Conservation (phyloP, 2,329 filamentous ascomycete species). For the Apiospora rasikravindrae region DNA sequence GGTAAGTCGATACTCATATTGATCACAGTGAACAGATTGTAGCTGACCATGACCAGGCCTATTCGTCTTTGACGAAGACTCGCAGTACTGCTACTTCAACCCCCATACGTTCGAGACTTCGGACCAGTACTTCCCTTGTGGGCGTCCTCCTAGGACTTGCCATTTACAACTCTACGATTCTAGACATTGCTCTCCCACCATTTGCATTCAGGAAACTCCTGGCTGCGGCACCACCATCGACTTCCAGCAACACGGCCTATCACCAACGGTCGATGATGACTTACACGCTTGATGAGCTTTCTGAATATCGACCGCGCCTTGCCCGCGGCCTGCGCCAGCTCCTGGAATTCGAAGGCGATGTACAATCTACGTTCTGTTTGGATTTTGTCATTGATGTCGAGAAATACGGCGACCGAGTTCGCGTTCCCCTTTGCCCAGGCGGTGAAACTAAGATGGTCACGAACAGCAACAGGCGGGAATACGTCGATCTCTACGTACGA, state of each 20-base stretch:
- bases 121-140: constrained; percentile 87
- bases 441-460: constrained; percentile 80
- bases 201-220: constrained; percentile 90
- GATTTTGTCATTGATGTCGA: constrained; percentile 82
- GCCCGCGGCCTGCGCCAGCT: constrained; percentile 77
- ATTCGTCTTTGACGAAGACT: constrained; percentile 91
- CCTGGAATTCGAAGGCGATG: constrained; percentile 83
- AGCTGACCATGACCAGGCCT: constrained; percentile 62
- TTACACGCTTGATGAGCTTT: constrained; percentile 81
- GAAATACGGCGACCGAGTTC: constrained; percentile 71
- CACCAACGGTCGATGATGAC: constrained; percentile 67
- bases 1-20: constrained; percentile 57
- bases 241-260: constrained; percentile 54
- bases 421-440: constrained; percentile 73
- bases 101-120: constrained; percentile 87
- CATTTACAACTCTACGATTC: constrained; percentile 93
- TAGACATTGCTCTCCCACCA: constrained; percentile 85
- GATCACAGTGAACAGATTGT: constrained; percentile 18
- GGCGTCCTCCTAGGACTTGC: constrained; percentile 87
- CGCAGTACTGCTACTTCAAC: constrained; percentile 91
- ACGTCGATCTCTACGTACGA: constrained; percentile 82
- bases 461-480: constrained; percentile 83
- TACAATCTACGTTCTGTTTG: constrained; percentile 78
- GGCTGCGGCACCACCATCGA: constrained; percentile 71
- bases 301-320: constrained; percentile 78